These are phyloP conservation scores for Diddensiella transvaalensis DNA, from an alignment of 805 yeast species.

Conservation along the genomic window DNA sequence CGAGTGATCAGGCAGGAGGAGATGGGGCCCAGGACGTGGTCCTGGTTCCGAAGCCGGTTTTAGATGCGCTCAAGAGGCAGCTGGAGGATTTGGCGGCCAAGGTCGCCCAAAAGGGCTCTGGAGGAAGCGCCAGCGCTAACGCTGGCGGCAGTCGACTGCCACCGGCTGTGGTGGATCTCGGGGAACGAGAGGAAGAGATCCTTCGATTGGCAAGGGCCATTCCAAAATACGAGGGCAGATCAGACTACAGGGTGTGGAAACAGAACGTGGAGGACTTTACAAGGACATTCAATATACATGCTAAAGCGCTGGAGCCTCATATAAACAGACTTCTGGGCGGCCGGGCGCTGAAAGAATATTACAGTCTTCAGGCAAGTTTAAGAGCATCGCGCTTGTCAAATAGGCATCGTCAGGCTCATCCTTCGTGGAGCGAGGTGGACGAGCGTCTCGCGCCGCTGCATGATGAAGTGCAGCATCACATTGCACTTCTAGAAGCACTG, in stretches of 20 bases:
- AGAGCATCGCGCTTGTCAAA: too few relatives aligned
- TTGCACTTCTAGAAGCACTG: constrained; percentile 1
- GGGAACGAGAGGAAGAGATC: neutral
- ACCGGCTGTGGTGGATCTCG: neutral
- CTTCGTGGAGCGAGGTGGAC: constrained; percentile 11
- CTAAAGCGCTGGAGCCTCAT: constrained; percentile 9
- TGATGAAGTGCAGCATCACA: constrained; percentile 4
- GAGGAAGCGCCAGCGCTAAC: neutral
- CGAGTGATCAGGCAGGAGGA: too few relatives aligned
- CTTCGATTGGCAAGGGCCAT: neutral
- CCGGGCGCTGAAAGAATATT: constrained; percentile 5
- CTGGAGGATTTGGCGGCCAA: neutral
- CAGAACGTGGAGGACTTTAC: neutral
- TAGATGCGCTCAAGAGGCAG: neutral
- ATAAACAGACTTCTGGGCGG: constrained; percentile 6
- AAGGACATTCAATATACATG: neutral
- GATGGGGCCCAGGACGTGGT: neutral
- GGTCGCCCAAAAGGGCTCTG: neutral
- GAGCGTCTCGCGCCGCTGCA: constrained; percentile 5
- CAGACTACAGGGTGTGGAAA: neutral
- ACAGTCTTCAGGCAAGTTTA: neutral
- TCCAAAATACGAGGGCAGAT: neutral
- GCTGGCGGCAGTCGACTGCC: neutral
- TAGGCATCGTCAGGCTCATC: too few relatives aligned
- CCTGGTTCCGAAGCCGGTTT: neutral